Conservation (phyloP, 2,329 filamentous ascomycete species). For the Nothophaeocryptopus gaeumannii region DNA sequence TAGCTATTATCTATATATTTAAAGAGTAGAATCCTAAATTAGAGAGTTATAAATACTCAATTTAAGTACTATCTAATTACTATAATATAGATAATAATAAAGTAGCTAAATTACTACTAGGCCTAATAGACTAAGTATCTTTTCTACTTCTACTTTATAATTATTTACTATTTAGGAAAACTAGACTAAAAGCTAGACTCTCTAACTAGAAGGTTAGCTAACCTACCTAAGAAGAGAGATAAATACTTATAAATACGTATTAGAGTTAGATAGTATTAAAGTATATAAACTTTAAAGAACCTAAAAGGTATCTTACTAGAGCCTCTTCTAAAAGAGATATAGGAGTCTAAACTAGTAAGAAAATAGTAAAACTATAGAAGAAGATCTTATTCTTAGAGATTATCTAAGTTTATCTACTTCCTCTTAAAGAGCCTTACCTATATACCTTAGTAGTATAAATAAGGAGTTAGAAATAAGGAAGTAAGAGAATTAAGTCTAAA, state of each 20-base stretch:
- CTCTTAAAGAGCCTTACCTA: neutral
- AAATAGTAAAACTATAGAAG: neutral
- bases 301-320: no score
- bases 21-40: neutral
- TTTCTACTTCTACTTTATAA: no score
- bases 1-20: neutral
- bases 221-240: conserved; percentile 6
- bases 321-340: neutral
- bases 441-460: conserved; percentile 7
- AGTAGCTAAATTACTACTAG: neutral
- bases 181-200: no score
- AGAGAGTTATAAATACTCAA: neutral
- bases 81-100: conserved; percentile 1
- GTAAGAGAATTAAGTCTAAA: no score
- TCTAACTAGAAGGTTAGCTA: neutral
- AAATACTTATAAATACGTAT: neutral
- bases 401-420: neutral
- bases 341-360: conserved; percentile 1
- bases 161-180: no score
- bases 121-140: no score
- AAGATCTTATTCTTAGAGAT: conserved; percentile 3
- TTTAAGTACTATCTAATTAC: neutral
- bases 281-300: conserved; percentile 4
- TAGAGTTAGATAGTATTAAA: neutral
- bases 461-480: neutral